Base-by-base conservation (phyloP, 495 filamentous ascomycete genomes). In the Lophium mytilinum region DNA sequence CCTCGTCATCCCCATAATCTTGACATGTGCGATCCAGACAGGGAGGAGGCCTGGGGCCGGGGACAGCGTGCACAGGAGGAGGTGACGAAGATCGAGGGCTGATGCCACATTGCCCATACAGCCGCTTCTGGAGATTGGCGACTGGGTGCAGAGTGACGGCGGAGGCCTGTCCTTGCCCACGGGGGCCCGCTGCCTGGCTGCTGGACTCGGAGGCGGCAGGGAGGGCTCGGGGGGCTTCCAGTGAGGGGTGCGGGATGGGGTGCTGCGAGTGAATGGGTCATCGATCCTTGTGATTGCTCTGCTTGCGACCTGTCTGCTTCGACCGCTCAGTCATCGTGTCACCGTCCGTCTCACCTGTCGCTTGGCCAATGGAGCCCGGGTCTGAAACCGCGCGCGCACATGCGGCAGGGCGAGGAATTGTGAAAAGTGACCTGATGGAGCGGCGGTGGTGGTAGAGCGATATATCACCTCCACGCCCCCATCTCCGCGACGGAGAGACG, bases 21-120 rank as follows among this genome's bases (percentile, higher is more conserved):
- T 52, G 49, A 52, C 49, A 52, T 52, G 49, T 52, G 49, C 49
- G 49, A 52, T 52, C 49, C 49, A 52, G 45, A 24, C 34, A 36
- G 11, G 49, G 49, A 36, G 49, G 24, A 37, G 14, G 34, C 10
- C 48, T 51, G 17, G 1, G 35, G n/a, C 34, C 33, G 4, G 49
- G 49, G 49, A 36, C 12, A 17, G 49, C 36, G 34, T 11, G 45
- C 17, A 17, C 10, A 33, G 21, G 4, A 17, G 34, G 24, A 37
- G 49, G 36, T 34, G 34, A 33, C 49, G 8, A 42, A 14, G 36
- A 52, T 52, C 49, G 49, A 52, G 33, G 24, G 1, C n/a, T 17
- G n/a, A 40, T 52, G 9, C 45, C 45, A 30, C 17, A 24, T 24
- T 24, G 41, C 12, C 41, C 41, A 45, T 45, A 12, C 41, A 45